Base-by-base conservation (phyloP, 495 filamentous ascomycete species). In the Parachaetomium inaequale region DNA sequence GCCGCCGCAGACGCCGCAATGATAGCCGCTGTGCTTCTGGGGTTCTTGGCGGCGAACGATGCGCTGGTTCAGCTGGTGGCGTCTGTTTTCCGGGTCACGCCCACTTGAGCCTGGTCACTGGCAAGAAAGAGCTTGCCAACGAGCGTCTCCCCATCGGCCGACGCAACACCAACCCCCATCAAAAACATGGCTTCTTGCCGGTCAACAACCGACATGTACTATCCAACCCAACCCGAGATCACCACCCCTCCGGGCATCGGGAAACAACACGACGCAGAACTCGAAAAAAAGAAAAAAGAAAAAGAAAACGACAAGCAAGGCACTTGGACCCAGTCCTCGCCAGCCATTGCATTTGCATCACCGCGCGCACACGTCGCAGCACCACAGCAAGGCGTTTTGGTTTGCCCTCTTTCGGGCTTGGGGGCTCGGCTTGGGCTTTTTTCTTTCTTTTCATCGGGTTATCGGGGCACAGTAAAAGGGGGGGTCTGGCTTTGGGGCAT, bases 341-440 rank as follows among this genome's bases (percentile, higher is more conserved):
- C 54, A 11, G 4, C 25, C 19, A 28, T 19, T 60, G 5, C 58
- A 31, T 45, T 29, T 25, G 28, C 29, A 52, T 34, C 6, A n/a
- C 6, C 8, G 12, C 36, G 14, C 14, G 36, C 36, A 8, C 26
- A 31, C 34, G n/a, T 40, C 4, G 14, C 34, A 17, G 38, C 29
- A 40, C 34, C 34, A 32, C 54, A 56, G 54, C 54, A 43, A 45
- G 54, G 54, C 54, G 54, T 56, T 56, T 14, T 12, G 54, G 51
- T 54, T 54, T 52, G n/a, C 29, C 17, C n/a, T 26, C 29, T 43
- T 29, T 21, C 7, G 36, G 25, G 6, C 15, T 43, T 42, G 23
- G 54, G 34, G 21, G 34, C 21, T 42, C 26, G 19, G 51, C 11
- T 21, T 12, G 51, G 8, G 49, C 42, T 23, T 46, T 51, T 29